Conservation (phyloP, 1,284 basidiomycete species). For the Pseudozyma pruni region DNA sequence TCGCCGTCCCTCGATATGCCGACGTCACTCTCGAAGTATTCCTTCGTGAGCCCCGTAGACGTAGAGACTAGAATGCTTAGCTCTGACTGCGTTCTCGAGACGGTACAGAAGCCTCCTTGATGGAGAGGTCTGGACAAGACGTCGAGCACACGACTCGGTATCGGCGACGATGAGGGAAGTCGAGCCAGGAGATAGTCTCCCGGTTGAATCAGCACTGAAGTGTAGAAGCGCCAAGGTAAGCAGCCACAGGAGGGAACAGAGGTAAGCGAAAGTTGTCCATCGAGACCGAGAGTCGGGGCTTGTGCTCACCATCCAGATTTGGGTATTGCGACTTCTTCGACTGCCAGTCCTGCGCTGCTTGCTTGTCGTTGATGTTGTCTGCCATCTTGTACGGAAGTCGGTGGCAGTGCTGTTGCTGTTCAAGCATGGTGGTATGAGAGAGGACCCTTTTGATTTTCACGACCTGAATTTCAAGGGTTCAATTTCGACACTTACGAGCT, state of each 20-base stretch:
- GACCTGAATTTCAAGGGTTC: conserved; percentile 10
- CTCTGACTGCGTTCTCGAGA: conserved; percentile 37
- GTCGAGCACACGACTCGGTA: conserved; percentile 12
- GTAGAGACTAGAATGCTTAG: conserved; percentile 41
- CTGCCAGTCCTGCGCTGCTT: conserved; percentile 27
- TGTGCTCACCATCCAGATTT: conserved; percentile 33
- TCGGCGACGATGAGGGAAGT: conserved; percentile 7
- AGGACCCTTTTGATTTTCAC: background rate
- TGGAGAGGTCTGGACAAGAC: conserved; percentile 6
- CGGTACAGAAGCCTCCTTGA: conserved; percentile 23
- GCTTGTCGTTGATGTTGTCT: conserved; percentile 24
- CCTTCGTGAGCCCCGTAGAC: conserved; percentile 1
- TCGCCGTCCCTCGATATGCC: conserved; percentile 5
- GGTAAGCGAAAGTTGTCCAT: background rate
- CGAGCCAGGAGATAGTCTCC: conserved; percentile 31
- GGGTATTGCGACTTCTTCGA: conserved; percentile 27
- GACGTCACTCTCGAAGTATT: conserved; percentile 1
- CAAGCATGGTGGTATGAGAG: background rate
- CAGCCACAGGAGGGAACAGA: too few relatives aligned
- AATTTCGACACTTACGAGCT: background rate
- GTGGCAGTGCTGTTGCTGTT: background rate
- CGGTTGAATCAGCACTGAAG: conserved; percentile 33
- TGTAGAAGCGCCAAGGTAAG: background rate
- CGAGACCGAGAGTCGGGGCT: background rate
- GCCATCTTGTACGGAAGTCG: too few relatives aligned